A percentile compares a stretch with the other conserved stretches of the same genome.
phyloP scores from a whole-genome alignment of 2,329 filamentous ascomycete species.

The Paraphaeosphaeria sporulosa region DNA sequence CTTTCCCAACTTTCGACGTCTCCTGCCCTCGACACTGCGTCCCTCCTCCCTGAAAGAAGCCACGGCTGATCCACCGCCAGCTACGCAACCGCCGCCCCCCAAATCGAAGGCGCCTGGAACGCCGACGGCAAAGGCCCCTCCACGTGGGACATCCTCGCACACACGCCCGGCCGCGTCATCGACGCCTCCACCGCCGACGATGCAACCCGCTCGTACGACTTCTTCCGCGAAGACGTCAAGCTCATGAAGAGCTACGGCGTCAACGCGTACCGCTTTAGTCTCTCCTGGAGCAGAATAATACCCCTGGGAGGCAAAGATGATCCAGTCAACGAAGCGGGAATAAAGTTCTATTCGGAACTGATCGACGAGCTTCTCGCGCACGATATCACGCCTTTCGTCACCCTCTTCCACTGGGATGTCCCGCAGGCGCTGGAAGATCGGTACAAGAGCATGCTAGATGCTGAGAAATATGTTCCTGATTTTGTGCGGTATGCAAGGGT shows the following conservation, averaged over 20 bases:
- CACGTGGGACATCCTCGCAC: slow-evolving; percentile 53
- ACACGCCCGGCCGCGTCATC: slow-evolving; percentile 51
- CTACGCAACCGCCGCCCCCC: slow-evolving; percentile 54
- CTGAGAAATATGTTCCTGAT: slow-evolving; percentile 30
- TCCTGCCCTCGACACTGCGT: no score
- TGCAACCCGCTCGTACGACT: slow-evolving; percentile 42
- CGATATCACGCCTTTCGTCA: slow-evolving; percentile 28
- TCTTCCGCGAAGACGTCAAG: slow-evolving; percentile 55
- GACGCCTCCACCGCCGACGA: slow-evolving; percentile 49
- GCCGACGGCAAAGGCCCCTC: slow-evolving; percentile 53
- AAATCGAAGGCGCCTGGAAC: slow-evolving; percentile 55
- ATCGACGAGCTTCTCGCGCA: slow-evolving; percentile 26
- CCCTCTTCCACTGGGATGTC: slow-evolving; percentile 31
- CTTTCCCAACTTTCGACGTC: no score
- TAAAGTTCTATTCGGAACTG: slow-evolving; percentile 26
- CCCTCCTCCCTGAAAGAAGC: neutral
- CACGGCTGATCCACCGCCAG: neutral
- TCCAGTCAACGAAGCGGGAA: slow-evolving; percentile 26
- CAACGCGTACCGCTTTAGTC: slow-evolving; percentile 29
- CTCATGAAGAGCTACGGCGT: slow-evolving; percentile 30
- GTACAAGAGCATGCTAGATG: slow-evolving; percentile 30
- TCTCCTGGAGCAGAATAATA: slow-evolving; percentile 29
- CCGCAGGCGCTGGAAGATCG: slow-evolving; percentile 28
- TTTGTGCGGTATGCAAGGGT: slow-evolving; percentile 50
- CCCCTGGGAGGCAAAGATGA: slow-evolving; percentile 27